These are phyloP conservation scores for Pichia sporocuriosa DNA, from an alignment of 805 yeast genomes.

Conservation along the genomic window DNA sequence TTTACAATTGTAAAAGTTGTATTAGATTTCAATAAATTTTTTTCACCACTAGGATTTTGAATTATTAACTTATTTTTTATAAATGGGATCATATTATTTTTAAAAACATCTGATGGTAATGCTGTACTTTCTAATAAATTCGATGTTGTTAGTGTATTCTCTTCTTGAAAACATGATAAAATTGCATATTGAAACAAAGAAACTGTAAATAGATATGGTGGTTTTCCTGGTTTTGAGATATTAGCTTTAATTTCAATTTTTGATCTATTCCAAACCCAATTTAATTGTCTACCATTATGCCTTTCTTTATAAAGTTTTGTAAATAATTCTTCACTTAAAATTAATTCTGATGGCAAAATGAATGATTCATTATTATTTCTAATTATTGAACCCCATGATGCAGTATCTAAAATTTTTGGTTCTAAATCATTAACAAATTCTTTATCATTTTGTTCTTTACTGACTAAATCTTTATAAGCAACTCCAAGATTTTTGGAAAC, in stretches of 20 bases:
- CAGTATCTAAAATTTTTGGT: constrained; percentile 28
- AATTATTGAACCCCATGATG: constrained; percentile 29
- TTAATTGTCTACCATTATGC: constrained; percentile 81
- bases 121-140: constrained; percentile 65
- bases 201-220: constrained; percentile 74
- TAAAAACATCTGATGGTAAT: constrained; percentile 55
- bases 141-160: constrained; percentile 49
- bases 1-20: constrained; percentile 64
- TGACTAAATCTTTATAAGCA: constrained; percentile 23
- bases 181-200: constrained; percentile 86
- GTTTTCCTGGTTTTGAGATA: constrained; percentile 70
- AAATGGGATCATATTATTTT: constrained; percentile 73
- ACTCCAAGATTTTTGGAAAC: constrained; percentile 69
- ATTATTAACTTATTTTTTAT: constrained; percentile 68
- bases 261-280: constrained; percentile 95
- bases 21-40: constrained; percentile 41
- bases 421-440: constrained; percentile 25
- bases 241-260: constrained; percentile 89
- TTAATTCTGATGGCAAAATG: constrained; percentile 61
- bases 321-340: constrained; percentile 58
- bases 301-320: constrained; percentile 61
- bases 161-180: constrained; percentile 72
- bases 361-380: constrained; percentile 35
- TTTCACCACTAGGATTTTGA: constrained; percentile 58
- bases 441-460: constrained; percentile 12